Conservation (phyloP, 257 asterid species). For the Cynanchum wilfordii region DNA sequence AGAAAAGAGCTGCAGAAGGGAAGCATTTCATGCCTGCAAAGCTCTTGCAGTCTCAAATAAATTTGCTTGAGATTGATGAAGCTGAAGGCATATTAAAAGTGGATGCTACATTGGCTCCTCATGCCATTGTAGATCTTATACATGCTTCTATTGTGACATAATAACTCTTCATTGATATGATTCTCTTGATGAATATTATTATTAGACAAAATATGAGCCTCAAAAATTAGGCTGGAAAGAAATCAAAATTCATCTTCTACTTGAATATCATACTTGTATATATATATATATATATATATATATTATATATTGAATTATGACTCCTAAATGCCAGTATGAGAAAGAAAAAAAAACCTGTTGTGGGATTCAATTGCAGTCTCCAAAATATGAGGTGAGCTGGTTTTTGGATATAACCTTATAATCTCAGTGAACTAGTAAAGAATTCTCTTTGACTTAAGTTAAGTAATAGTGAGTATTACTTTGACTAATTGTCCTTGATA, state of each 20-base stretch:
- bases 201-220: background rate
- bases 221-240: background rate
- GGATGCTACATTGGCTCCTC: constrained; percentile 65
- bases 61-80: constrained; percentile 72
- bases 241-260: background rate
- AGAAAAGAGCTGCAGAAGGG: constrained; percentile 56
- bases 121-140: constrained; percentile 38
- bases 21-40: constrained; percentile 81
- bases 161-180: constrained; percentile 22
- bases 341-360: too few species aligned
- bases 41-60: constrained; percentile 77
- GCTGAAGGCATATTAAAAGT: constrained; percentile 64
- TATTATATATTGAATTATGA: too few species aligned
- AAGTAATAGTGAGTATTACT: too few species aligned
- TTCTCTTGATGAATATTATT: background rate
- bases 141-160: constrained; percentile 21
- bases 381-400: too few species aligned
- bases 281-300: too few species aligned
- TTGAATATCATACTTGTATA: too few species aligned
- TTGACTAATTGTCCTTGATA: too few species aligned
- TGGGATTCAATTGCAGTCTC: too few species aligned
- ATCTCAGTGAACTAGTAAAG: too few species aligned
- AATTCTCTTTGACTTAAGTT: too few species aligned
- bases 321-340: too few species aligned
- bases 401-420: too few species aligned